Evolutionary conservation across 768 basidiomycete genomes (phyloP), one percentile per base, ranked within the genome.

Genomic region (Chlorophyllum brunneum): DNA sequence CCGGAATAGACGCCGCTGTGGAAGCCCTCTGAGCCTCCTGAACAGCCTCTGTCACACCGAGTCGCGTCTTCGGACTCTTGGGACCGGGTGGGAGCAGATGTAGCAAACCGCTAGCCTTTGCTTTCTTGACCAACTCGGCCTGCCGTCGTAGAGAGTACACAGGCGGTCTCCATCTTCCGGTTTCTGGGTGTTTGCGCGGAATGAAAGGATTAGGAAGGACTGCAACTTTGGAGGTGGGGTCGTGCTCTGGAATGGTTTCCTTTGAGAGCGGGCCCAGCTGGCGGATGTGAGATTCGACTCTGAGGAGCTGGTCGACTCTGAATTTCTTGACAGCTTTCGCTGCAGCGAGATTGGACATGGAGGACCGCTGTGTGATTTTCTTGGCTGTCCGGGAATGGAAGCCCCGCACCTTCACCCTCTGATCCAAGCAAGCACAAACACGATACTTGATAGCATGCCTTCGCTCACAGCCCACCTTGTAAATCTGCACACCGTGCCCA

Each of bases 101-200:
- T 38, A 85, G 63, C 34, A 73, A 72, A 29, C 75, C 77, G 18
- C 71, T 68, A 20, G 67, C 67, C 54, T 79, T 79, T 3, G 91
- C 91, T 45, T 75, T 76, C 70, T 89, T 92, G 42, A 92, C 71
- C 30, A 93, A 73, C 36, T 88, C 86, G 9, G 86, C 87, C 65
- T 93, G 90, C 29, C 81, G 80, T 16, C 91, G 80, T 22, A 86
- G 67, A 4, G 89, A 92, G 59, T 86, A 85, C 55, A 78, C 79
- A 9, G 90, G 75, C 0, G 83, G 80, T 23, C 74, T 75, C 87
- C 88, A 91, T 63, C 79, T 72, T 18, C 80, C 81, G 0, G 82
- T 80, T 42, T 75, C 70, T 0, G 79, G 69, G 57, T 86, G 86
- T 48, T 73, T 75, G 40, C 70, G 74, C 4, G 88, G 78, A 36